Evolutionary conservation across 73 alveolate species (phyloP).

Genomic region (Paramecium pentaurelia): DNA sequence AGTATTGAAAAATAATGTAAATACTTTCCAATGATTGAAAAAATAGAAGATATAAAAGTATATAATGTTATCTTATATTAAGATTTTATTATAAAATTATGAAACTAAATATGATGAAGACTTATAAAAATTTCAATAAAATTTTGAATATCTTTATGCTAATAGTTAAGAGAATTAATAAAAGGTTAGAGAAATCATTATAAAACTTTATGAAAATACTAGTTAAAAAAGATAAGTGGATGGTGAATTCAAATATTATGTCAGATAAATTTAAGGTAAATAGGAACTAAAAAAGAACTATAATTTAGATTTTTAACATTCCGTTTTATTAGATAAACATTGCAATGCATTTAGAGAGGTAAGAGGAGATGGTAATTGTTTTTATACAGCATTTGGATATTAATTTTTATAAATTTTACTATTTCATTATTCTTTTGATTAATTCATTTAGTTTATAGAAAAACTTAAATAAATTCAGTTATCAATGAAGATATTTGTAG

Average conservation of each 20-base stretch:
- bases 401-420: not conserved
- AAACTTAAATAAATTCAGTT: not conserved
- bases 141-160: not conserved
- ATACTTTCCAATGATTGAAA: not conserved
- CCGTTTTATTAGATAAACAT: not conserved
- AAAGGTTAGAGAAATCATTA: not conserved
- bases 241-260: not conserved
- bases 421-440: not conserved
- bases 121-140: not conserved
- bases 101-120: not conserved
- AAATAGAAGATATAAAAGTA: not conserved
- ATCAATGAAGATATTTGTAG: not conserved
- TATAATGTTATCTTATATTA: not conserved
- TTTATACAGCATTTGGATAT: not conserved
- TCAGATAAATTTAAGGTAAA: not conserved
- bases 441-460: not conserved
- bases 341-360: not conserved
- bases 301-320: not conserved
- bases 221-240: not conserved
- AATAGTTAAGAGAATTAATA: not conserved
- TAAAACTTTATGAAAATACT: not conserved
- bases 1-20: not conserved
- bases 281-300: not conserved
- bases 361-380: constrained; percentile 15
- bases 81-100: not conserved